phyloP scores from a whole-genome alignment of 176 grass and related monocot species.

The Tillandsia fasciculata region DNA sequence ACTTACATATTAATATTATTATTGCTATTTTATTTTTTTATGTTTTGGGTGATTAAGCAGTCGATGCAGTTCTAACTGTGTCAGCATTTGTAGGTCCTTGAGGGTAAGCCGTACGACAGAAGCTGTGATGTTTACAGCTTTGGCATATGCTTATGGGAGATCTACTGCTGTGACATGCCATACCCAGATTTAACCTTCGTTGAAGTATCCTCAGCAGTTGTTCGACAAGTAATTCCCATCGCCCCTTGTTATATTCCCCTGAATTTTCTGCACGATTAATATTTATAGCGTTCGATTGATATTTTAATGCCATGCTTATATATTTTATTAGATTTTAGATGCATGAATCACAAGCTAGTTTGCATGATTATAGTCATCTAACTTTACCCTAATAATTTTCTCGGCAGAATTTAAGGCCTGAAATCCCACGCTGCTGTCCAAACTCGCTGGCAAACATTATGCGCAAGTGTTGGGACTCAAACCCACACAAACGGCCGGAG shows the following conservation, averaged over 20 bases:
- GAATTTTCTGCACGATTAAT: too few relatives aligned
- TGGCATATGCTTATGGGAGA: conserved; percentile 77
- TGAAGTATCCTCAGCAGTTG: conserved; percentile 60
- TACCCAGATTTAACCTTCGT: conserved; percentile 59
- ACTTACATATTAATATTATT: too few relatives aligned
- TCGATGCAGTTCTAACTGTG: not conserved
- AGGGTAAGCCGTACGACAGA: conserved; percentile 63
- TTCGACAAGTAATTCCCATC: conserved; percentile 38
- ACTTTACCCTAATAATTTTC: not conserved
- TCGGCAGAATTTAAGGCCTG: conserved; percentile 52
- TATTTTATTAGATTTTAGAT: too few relatives aligned
- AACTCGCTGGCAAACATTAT: conserved; percentile 59
- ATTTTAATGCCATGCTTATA: too few relatives aligned
- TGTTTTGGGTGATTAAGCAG: too few relatives aligned
- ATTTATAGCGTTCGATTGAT: too few relatives aligned
- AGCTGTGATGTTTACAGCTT: conserved; percentile 95
- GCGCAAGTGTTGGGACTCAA: conserved; percentile 62
- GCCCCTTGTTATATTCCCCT: not conserved
- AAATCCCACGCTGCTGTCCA: conserved; percentile 73
- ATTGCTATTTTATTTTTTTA: too few relatives aligned
- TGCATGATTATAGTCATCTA: not conserved
- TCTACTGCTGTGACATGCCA: conserved; percentile 84
- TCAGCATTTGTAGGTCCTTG: conserved; percentile 31
- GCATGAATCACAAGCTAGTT: too few relatives aligned
- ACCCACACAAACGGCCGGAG: conserved; percentile 64